Evolutionary conservation across 2,329 filamentous ascomycete genomes (phyloP).

Genomic region (Alternaria sp.): DNA sequence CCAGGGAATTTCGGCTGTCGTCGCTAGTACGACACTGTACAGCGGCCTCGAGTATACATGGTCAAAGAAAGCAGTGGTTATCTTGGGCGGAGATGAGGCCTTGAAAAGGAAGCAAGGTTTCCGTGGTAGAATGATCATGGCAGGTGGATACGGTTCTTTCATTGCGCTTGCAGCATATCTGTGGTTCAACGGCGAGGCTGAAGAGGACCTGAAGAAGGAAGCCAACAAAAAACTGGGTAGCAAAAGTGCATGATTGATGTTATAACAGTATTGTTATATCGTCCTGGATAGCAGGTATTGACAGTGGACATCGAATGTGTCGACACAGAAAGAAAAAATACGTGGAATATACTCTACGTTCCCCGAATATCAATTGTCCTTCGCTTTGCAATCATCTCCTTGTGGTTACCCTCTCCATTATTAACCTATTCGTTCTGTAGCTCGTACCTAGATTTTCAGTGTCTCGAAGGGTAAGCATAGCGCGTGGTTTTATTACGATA

Average conservation of each 20-base stretch:
- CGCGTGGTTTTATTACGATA: no score
- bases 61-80: conserved; percentile 90
- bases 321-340: neutral
- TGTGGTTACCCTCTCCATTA: no score
- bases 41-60: conserved; percentile 93
- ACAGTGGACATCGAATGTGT: neutral
- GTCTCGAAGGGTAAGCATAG: no score
- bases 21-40: conserved; percentile 90
- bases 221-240: conserved; percentile 8
- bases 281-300: neutral
- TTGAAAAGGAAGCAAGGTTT: conserved; percentile 59
- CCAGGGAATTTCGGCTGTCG: conserved; percentile 71
- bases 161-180: conserved; percentile 52
- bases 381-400: no score
- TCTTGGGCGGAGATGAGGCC: conserved; percentile 65
- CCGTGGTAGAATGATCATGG: conserved; percentile 59
- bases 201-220: conserved; percentile 21
- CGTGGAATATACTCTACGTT: neutral
- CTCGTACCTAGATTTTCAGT: no score
- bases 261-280: neutral
- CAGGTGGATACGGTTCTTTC: conserved; percentile 56
- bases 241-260: neutral
- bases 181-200: conserved; percentile 29
- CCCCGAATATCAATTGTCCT: no score
- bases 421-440: no score